These are phyloP conservation scores for Diaporthe sp. DNA, from an alignment of 2,329 filamentous ascomycete species.

Conservation along the genomic window DNA sequence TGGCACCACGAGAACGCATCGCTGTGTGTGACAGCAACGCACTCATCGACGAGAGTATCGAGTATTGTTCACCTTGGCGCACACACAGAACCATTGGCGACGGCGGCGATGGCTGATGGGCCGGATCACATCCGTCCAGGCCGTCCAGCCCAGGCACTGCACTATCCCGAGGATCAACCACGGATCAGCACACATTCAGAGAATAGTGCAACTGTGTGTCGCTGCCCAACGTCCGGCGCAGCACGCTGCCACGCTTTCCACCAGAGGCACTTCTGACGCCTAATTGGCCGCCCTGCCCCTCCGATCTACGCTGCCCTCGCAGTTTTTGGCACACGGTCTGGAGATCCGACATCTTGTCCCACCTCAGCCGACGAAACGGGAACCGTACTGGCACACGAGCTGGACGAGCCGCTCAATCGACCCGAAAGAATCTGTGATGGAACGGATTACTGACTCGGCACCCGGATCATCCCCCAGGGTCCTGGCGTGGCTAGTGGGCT, in stretches of 20 bases:
- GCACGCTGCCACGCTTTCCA: neutral
- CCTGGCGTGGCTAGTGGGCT: constrained; percentile 3
- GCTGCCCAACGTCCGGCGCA: constrained; percentile 25
- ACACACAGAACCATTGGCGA: neutral
- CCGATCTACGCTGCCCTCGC: constrained; percentile 25
- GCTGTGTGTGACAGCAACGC: neutral
- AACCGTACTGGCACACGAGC: constrained; percentile 12
- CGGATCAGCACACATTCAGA: neutral
- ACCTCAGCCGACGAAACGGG: constrained; percentile 10
- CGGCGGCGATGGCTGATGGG: neutral
- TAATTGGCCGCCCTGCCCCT: constrained; percentile 26
- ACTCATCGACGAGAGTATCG: neutral
- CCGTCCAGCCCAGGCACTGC: constrained; percentile 6
- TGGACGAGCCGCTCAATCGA: constrained; percentile 14
- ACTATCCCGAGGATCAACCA: constrained; percentile 10
- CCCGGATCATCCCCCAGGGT: constrained; percentile 22
- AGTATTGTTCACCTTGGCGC: neutral
- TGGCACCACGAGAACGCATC: neutral
- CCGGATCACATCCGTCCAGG: constrained; percentile 30
- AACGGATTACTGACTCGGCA: constrained; percentile 17
- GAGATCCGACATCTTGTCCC: constrained; percentile 28
- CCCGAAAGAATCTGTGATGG: neutral
- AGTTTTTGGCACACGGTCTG: constrained; percentile 23
- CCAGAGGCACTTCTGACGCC: neutral
- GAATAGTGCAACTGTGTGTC: neutral